Base-by-base conservation (phyloP, 495 filamentous ascomycete genomes). In the Pyrenopolyporus hunteri region DNA sequence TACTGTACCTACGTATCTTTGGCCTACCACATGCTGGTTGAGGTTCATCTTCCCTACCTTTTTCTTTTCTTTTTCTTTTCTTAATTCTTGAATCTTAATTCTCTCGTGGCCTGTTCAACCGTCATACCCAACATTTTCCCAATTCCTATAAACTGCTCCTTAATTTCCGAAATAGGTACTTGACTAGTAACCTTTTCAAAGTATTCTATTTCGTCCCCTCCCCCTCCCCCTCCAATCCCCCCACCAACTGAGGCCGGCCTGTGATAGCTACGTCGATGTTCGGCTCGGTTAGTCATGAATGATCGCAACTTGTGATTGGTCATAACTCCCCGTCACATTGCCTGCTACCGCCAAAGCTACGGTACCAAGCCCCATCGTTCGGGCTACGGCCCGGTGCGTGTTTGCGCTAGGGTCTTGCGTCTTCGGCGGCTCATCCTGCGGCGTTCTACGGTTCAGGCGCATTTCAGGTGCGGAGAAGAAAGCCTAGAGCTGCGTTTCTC, bases 371-470 rank as follows among this genome's bases (percentile, higher is more conserved):
- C 25, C 48, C 16, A 45, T 49, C 32, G 14, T 50, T 65, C 62
- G 62, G 51, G 56, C 49, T 45, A 51, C 56, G 62, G 56, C 44
- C 62, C 62, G 56, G 62, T 57, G 37, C 50, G 45, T 52, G 47
- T 51, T 19, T 55, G 37, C 48, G 11, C 17, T 1, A 22, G 25
- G 37, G n/a, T 47, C 40, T 14, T 59, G 40, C 50, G 32, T 49
- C 37, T 59, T 59, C 52, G 46, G 45, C 62, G 20, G 29, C 14
- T 45, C 51, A 57, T 60, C 60, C 56, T 60, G 23, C 54, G 33
- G 54, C 37, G 42, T 59, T 64, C 55, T 58, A 47, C 62, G 44
- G 44, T 37, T 44, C 37, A 42, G 37, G 19, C 37, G 37, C 37
- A 20, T 59, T 17, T 50, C 29, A 28, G 16, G 61, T 64, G 61